Percentiles rank a stretch among this genome's conserved stretches.
These are phyloP conservation scores for Hypoxylon sp. DNA, from an alignment of 2,329 filamentous ascomycete species.

Conservation along the genomic window DNA sequence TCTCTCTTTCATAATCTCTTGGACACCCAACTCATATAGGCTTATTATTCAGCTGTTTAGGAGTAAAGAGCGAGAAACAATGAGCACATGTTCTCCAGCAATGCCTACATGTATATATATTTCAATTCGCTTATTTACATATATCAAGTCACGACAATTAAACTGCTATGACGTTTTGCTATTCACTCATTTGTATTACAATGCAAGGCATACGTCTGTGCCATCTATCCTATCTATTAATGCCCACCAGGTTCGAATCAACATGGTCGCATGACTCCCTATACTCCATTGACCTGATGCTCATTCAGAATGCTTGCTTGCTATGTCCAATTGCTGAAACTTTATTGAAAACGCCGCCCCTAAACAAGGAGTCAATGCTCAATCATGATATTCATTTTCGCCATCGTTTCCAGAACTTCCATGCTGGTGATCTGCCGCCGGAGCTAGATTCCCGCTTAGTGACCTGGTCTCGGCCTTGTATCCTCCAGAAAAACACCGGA, in stretches of 20 bases:
- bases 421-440: conserved; percentile 60
- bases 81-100: neutral
- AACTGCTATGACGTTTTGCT: neutral
- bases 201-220: conserved; percentile 7
- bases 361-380: conserved; percentile 26
- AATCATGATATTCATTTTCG: conserved; percentile 47
- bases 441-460: conserved; percentile 60
- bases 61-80: neutral
- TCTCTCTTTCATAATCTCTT: neutral
- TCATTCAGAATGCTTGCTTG: conserved; percentile 34
- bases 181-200: conserved; percentile 32
- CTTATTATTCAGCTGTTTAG: neutral
- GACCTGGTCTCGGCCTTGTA: conserved; percentile 74
- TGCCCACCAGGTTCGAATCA: conserved; percentile 25
- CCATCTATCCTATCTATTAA: conserved; percentile 35
- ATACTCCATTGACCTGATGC: conserved; percentile 39
- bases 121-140: neutral
- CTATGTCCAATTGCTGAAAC: conserved; percentile 34
- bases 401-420: conserved; percentile 72
- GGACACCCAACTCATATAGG: neutral
- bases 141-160: neutral
- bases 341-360: conserved; percentile 34
- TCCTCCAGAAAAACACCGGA: conserved; percentile 90
- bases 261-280: conserved; percentile 24
- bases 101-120: neutral